A percentile compares a stretch with the other conserved stretches of the same genome.
These are phyloP conservation scores for Citrus australasica DNA, from an alignment of 345 rosid genomes.

Conservation along the genomic window DNA sequence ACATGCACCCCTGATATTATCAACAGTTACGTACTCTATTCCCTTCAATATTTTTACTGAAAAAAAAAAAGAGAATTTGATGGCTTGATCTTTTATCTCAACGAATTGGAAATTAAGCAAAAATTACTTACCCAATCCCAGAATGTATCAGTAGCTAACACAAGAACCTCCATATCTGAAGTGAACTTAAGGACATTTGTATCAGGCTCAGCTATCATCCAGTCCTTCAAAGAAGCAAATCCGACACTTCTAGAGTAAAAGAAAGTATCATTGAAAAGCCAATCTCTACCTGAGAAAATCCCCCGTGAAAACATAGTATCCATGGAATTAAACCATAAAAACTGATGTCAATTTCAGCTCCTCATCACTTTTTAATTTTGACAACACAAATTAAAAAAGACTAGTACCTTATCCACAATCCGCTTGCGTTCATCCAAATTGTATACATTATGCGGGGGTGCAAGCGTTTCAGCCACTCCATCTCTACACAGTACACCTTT, in stretches of 20 bases:
- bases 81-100: too few relatives aligned
- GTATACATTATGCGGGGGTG: constrained; percentile 61
- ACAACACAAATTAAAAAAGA: background rate
- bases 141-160: constrained; percentile 79
- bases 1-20: too few relatives aligned
- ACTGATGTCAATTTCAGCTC: background rate
- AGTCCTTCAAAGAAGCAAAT: constrained; percentile 76
- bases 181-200: constrained; percentile 43
- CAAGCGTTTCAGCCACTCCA: constrained; percentile 68
- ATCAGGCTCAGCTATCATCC: constrained; percentile 78
- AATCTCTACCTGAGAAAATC: constrained; percentile 19
- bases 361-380: background rate
- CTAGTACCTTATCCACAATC: constrained; percentile 45
- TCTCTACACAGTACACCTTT: constrained; percentile 67
- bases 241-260: constrained; percentile 70
- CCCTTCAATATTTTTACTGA: background rate
- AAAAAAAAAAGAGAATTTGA: background rate
- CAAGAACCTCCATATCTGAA: constrained; percentile 65
- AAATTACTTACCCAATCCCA: constrained; percentile 56
- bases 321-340: background rate
- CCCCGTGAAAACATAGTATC: constrained; percentile 40
- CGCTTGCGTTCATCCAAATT: constrained; percentile 54
- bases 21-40: too few relatives aligned
- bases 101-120: too few relatives aligned
- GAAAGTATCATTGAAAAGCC: constrained; percentile 28